Percentiles rank a stretch among this genome's conserved stretches.
phyloP scores from a whole-genome alignment of 2,329 filamentous ascomycete species.

The Paecilomyces variotii region DNA sequence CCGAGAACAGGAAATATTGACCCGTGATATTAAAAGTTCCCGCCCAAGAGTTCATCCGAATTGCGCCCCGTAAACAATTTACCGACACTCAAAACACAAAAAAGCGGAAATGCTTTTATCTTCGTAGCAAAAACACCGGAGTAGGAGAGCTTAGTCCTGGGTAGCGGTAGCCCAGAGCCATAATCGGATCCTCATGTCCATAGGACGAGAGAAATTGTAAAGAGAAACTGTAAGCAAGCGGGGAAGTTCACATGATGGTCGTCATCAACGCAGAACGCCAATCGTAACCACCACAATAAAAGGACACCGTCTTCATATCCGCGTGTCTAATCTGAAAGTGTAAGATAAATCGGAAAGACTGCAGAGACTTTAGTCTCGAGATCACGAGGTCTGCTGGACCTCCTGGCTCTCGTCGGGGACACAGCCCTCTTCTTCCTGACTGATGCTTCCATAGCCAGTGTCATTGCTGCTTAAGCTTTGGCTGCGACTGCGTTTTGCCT shows the following conservation, averaged over 20 bases:
- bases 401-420: neutral
- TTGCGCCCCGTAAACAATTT: neutral
- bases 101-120: neutral
- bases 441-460: conserved; percentile 31
- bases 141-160: neutral
- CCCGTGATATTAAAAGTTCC: neutral
- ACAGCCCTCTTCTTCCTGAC: conserved; percentile 7
- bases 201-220: neutral
- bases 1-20: neutral
- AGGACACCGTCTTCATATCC: neutral
- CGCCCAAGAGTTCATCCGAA: neutral
- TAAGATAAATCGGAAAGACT: neutral
- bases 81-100: neutral
- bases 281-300: neutral
- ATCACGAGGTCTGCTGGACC: neutral
- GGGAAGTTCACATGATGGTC: neutral
- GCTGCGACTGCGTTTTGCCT: conserved; percentile 11
- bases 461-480: conserved; percentile 30
- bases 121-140: neutral
- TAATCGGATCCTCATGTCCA: neutral
- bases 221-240: neutral
- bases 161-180: neutral
- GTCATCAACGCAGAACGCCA: neutral
- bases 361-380: neutral
- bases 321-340: neutral